Conservation (phyloP, 441 rosid species). For the Jatropha multifida region DNA sequence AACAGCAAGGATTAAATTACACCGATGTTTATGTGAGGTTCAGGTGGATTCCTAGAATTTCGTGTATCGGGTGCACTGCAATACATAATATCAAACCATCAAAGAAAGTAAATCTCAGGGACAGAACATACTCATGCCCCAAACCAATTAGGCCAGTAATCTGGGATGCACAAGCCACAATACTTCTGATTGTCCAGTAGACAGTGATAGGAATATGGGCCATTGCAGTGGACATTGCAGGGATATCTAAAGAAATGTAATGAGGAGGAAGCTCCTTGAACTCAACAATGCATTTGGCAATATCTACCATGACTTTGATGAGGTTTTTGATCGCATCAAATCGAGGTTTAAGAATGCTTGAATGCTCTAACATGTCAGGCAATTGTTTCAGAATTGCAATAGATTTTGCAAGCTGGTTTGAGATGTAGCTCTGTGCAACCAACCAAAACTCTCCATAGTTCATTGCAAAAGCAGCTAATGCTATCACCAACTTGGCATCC, state of each 20-base stretch:
- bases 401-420: slow-evolving; percentile 65
- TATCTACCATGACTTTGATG: slow-evolving; percentile 47
- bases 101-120: too few relatives aligned
- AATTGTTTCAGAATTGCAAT: slow-evolving; percentile 67
- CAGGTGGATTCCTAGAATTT: too few relatives aligned
- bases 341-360: slow-evolving; percentile 41
- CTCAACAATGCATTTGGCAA: slow-evolving; percentile 49
- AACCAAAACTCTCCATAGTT: slow-evolving; percentile 72
- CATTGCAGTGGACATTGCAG: slow-evolving; percentile 38
- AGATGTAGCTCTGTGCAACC: slow-evolving; percentile 49
- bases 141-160: slow-evolving; percentile 48
- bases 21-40: too few relatives aligned
- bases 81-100: too few relatives aligned
- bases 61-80: too few relatives aligned
- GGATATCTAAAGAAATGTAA: slow-evolving; percentile 38
- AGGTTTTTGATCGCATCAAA: slow-evolving; percentile 48
- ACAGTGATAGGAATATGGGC: slow-evolving; percentile 56
- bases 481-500: slow-evolving; percentile 64
- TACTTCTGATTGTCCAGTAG: slow-evolving; percentile 63
- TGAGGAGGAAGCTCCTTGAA: slow-evolving; percentile 49
- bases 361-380: slow-evolving; percentile 43
- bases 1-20: not conserved
- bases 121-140: slow-evolving; percentile 45
- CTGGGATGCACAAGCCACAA: slow-evolving; percentile 59
- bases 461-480: slow-evolving; percentile 64